Percentiles rank a stretch among this genome's conserved stretches.
These are phyloP conservation scores for Suillus tomentosus DNA, from an alignment of 768 basidiomycete species.

Conservation along the genomic window DNA sequence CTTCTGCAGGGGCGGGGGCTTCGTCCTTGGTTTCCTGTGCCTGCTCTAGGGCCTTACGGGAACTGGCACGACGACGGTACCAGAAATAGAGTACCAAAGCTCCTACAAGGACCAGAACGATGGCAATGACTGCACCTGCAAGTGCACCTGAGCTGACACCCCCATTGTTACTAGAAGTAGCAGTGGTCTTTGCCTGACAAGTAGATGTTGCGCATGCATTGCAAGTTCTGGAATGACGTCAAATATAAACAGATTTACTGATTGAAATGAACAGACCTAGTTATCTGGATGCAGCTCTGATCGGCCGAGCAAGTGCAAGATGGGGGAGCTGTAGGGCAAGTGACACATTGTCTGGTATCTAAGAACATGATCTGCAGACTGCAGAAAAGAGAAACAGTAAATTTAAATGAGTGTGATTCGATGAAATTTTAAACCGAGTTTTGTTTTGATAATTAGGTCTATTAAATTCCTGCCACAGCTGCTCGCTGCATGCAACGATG, in stretches of 20 bases:
- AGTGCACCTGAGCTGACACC: conserved; percentile 66
- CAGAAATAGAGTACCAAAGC: conserved; percentile 56
- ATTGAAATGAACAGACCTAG: conserved; percentile 45
- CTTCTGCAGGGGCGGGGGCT: conserved; percentile 71
- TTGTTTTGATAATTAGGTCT: conserved; percentile 17
- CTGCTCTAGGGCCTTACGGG: conserved; percentile 36
- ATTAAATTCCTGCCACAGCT: conserved; percentile 24
- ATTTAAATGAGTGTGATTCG: conserved; percentile 37
- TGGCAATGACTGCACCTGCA: conserved; percentile 72
- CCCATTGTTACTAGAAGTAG: conserved; percentile 27
- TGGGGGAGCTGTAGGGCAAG: conserved; percentile 49
- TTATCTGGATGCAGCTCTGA: conserved; percentile 62
- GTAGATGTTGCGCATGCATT: conserved; percentile 50
- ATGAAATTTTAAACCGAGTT: conserved; percentile 19
- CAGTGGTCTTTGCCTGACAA: conserved; percentile 44
- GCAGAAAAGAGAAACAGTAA: conserved; percentile 21
- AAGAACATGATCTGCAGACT: conserved; percentile 36
- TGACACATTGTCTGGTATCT: conserved; percentile 49
- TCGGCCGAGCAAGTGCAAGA: conserved; percentile 56
- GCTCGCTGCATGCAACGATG: conserved; percentile 20
- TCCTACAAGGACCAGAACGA: conserved; percentile 57
- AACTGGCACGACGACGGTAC: conserved; percentile 60
- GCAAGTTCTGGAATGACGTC: conserved; percentile 51
- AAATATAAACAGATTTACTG: conserved; percentile 11
- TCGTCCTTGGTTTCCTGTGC: conserved; percentile 52